These are phyloP conservation scores for Sporisorium reilianum DNA, from an alignment of 1,284 basidiomycete species.

Conservation along the genomic window DNA sequence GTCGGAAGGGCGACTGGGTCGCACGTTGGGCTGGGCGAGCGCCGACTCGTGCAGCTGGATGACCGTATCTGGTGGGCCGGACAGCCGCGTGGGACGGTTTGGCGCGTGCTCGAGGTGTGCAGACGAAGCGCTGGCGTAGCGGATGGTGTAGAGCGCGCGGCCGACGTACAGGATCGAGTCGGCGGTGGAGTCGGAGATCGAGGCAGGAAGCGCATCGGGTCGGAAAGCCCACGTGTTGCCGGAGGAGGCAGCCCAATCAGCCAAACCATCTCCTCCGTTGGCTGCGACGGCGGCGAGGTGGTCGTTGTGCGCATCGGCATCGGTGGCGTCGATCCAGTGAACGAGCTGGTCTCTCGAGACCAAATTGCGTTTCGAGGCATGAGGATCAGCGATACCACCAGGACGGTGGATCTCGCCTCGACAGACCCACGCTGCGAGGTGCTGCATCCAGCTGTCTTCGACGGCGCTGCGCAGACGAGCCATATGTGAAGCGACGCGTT, in stretches of 20 bases:
- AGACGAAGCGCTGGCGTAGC: slow-evolving; percentile 23
- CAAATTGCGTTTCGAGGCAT: slow-evolving; percentile 27
- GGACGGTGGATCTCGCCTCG: slow-evolving; percentile 45
- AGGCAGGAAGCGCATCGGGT: slow-evolving; percentile 79
- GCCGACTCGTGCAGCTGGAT: slow-evolving; percentile 37
- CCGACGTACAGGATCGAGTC: slow-evolving; percentile 89
- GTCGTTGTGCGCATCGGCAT: slow-evolving; percentile 26
- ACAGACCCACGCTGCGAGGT: slow-evolving; percentile 53
- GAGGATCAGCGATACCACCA: slow-evolving; percentile 37
- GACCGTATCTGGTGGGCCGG: slow-evolving; percentile 40
- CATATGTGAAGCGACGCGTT: slow-evolving; percentile 41
- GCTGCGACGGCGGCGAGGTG: slow-evolving; percentile 14
- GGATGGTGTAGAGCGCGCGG: slow-evolving; percentile 86
- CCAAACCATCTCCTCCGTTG: slow-evolving; percentile 36
- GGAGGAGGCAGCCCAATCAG: slow-evolving; percentile 40
- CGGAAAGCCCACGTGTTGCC: slow-evolving; percentile 70
- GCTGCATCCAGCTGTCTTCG: slow-evolving; percentile 53
- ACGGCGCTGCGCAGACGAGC: slow-evolving; percentile 38
- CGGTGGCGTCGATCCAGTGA: slow-evolving; percentile 37
- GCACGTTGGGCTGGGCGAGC: slow-evolving; percentile 17
- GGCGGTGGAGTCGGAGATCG: slow-evolving; percentile 77
- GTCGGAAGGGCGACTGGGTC: slow-evolving; percentile 37
- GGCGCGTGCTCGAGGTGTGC: slow-evolving; percentile 9
- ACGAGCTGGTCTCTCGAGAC: slow-evolving; percentile 38
- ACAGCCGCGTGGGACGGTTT: slow-evolving; percentile 11